Conservation (phyloP, 1,284 basidiomycete genomes). For the Amylostereum areolatum region DNA sequence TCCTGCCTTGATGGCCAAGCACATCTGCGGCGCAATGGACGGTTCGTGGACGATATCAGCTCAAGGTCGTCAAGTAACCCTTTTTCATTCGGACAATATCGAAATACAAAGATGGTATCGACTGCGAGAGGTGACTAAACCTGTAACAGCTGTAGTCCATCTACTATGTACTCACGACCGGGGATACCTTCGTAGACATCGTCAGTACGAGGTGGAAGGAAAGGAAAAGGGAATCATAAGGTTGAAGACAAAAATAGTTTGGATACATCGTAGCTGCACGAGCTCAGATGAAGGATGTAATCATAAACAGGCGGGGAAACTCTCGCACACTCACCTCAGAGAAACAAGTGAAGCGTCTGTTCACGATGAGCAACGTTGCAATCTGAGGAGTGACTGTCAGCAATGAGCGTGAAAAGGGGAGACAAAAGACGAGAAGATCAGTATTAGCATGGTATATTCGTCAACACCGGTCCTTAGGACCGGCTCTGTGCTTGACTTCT, state of each 20-base stretch:
- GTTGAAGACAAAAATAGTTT: constrained; percentile 41
- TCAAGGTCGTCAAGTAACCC: too few species aligned
- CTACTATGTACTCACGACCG: too few species aligned
- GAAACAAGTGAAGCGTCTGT: too few species aligned
- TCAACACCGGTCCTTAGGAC: constrained; percentile 68
- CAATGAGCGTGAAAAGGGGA: constrained; percentile 25
- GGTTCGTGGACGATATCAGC: too few species aligned
- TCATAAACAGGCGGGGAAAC: neutral
- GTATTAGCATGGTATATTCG: constrained; percentile 81
- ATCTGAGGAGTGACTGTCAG: neutral
- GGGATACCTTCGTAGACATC: neutral
- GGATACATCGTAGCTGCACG: neutral
- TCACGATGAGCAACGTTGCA: too few species aligned
- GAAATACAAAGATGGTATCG: too few species aligned
- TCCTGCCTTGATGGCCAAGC: too few species aligned
- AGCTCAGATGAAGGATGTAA: neutral
- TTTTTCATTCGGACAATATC: too few species aligned
- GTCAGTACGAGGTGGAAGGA: neutral
- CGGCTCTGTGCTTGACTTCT: constrained; percentile 82
- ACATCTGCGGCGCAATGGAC: too few species aligned
- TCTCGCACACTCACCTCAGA: too few species aligned
- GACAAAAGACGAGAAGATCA: constrained; percentile 35
- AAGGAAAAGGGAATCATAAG: constrained; percentile 25
- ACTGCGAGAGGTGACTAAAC: too few species aligned
- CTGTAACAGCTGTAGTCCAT: too few species aligned